phyloP scores from a whole-genome alignment of 208 protist species.

The Acanthamoeba rhysodes region DNA sequence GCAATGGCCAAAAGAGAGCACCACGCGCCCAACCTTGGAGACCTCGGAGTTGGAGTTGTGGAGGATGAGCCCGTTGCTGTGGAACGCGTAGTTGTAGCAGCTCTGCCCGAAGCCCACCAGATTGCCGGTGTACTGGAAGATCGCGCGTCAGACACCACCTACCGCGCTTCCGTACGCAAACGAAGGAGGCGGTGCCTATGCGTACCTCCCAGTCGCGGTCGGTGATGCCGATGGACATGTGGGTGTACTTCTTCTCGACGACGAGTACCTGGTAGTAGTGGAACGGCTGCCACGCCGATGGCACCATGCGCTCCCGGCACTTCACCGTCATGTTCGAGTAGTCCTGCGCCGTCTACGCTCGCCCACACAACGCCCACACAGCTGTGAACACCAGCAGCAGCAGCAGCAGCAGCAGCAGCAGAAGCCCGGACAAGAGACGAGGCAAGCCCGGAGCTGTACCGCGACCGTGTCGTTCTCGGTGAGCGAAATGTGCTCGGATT shows the following conservation, averaged over 20 bases:
- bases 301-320: neutral
- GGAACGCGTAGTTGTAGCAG: conserved; percentile 46
- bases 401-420: neutral
- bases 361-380: neutral
- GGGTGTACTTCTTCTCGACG: conserved; percentile 49
- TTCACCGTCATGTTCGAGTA: neutral
- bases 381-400: neutral
- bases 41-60: neutral
- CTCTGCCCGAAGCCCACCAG: conserved; percentile 22
- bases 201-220: conserved; percentile 39
- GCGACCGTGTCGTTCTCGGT: neutral
- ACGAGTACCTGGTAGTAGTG: conserved; percentile 17
- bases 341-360: neutral
- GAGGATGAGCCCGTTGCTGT: conserved; percentile 36
- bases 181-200: neutral
- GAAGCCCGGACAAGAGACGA: neutral
- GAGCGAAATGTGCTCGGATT: neutral
- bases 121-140: conserved; percentile 9
- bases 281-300: neutral
- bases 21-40: neutral
- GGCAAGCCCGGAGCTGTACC: neutral
- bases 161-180: too few species aligned
- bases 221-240: conserved; percentile 49
- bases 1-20: neutral
- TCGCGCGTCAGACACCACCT: too few species aligned